A percentile compares a stretch with the other conserved stretches of the same genome.
Evolutionary conservation across 306 rosid species (phyloP).

Genomic region (Vachellia collinsii): DNA sequence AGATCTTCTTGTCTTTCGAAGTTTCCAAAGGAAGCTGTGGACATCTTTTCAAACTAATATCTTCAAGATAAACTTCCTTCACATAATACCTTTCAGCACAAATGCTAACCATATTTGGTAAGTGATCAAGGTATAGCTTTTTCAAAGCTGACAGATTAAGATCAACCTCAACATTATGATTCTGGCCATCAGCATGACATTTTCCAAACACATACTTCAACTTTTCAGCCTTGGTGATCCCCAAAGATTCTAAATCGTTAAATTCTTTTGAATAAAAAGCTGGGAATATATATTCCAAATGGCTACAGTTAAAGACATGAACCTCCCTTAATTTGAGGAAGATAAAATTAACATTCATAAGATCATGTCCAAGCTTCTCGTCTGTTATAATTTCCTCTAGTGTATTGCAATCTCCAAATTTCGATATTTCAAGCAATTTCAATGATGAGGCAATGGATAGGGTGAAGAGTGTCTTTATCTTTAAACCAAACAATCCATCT

Average conservation of each 20-base stretch:
- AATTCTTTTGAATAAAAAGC: slow-evolving; percentile 16
- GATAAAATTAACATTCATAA: neutral
- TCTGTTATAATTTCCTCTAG: slow-evolving; percentile 4
- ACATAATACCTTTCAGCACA: neutral
- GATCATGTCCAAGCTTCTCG: neutral
- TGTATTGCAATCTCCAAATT: neutral
- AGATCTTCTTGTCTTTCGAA: neutral
- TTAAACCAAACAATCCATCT: neutral
- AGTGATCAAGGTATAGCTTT: neutral
- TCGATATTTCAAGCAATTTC: slow-evolving; percentile 1
- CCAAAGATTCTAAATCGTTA: neutral
- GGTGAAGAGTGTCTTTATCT: slow-evolving; percentile 16
- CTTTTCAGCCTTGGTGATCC: neutral
- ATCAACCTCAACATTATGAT: neutral
- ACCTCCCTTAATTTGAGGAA: slow-evolving; percentile 11
- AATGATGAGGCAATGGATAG: slow-evolving; percentile 14
- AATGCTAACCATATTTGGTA: slow-evolving; percentile 19
- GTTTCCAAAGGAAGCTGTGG: neutral
- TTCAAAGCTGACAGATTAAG: slow-evolving; percentile 30
- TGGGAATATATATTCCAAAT: neutral
- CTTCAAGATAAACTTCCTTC: neutral
- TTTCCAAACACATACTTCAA: slow-evolving; percentile 30
- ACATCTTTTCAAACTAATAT: neutral
- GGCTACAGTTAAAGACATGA: neutral
- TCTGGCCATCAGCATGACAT: neutral